Percentiles rank a stretch among this genome's conserved stretches.
Evolutionary conservation across 176 grass and related monocot genomes (phyloP).

Genomic region (Dactylis glomerata): DNA sequence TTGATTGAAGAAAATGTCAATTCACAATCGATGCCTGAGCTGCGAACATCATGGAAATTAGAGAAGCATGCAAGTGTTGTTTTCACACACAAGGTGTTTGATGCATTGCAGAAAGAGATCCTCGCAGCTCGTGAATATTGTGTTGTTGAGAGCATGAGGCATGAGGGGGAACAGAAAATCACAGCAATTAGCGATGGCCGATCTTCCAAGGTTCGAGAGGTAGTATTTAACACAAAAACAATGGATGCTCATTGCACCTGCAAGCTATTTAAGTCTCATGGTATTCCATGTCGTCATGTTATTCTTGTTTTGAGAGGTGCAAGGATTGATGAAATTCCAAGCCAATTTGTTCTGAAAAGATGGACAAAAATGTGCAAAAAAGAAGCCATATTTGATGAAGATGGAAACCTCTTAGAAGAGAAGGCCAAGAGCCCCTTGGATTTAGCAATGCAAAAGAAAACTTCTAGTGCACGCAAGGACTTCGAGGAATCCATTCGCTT

Average conservation of each 20-base stretch:
- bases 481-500: not conserved
- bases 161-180: too few relatives aligned
- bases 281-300: not conserved
- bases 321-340: not conserved
- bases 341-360: not conserved
- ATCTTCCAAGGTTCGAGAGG: not conserved
- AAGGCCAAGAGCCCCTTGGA: not conserved
- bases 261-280: not conserved
- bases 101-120: too few relatives aligned
- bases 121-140: too few relatives aligned
- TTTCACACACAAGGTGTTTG: too few relatives aligned
- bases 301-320: not conserved
- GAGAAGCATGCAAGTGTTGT: too few relatives aligned
- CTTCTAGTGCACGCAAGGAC: not conserved
- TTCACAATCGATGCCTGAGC: too few relatives aligned
- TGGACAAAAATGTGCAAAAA: not conserved
- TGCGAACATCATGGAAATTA: too few relatives aligned
- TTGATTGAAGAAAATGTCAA: too few relatives aligned
- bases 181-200: not conserved
- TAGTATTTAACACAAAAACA: not conserved
- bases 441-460: not conserved
- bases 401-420: not conserved
- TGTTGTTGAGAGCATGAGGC: too few relatives aligned
- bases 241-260: not conserved
- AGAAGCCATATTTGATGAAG: not conserved